phyloP scores from a whole-genome alignment of 768 basidiomycete genomes.

The Cyclocybe cylindracea region DNA sequence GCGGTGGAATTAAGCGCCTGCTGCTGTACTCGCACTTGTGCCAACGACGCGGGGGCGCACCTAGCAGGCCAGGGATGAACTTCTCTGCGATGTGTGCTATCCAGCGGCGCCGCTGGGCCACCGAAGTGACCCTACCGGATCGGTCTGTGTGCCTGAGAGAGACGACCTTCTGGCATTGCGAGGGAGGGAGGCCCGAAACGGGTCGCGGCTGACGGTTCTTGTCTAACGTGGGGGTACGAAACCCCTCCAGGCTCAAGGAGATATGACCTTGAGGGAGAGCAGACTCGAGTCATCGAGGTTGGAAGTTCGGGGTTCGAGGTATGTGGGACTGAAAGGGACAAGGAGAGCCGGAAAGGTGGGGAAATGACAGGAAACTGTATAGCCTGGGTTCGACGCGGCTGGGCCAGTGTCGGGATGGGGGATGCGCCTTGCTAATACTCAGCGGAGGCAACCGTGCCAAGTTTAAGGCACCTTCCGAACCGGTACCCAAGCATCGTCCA shows the following conservation, averaged over 20 bases:
- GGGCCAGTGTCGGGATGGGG: conserved; percentile 33
- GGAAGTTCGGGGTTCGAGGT: conserved; percentile 71
- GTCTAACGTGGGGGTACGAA: conserved; percentile 74
- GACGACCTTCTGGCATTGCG: conserved; percentile 17
- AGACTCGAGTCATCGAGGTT: conserved; percentile 76
- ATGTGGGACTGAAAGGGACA: conserved; percentile 59
- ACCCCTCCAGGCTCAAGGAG: conserved; percentile 61
- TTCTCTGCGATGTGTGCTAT: conserved; percentile 31
- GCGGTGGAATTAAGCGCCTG: conserved; percentile 29
- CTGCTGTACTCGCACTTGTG: conserved; percentile 23
- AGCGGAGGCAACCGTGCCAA: neutral
- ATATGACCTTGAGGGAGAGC: conserved; percentile 69
- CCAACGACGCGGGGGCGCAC: conserved; percentile 17
- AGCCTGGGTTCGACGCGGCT: conserved; percentile 47
- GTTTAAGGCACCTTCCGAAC: conserved; percentile 35
- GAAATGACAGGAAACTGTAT: conserved; percentile 66
- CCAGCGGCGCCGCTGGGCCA: conserved; percentile 8
- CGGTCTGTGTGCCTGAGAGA: conserved; percentile 16
- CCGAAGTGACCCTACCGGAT: conserved; percentile 19
- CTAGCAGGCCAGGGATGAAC: conserved; percentile 34
- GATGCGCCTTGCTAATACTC: conserved; percentile 20
- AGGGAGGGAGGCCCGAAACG: conserved; percentile 35
- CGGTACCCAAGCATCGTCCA: conserved; percentile 22
- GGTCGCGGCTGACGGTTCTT: conserved; percentile 65
- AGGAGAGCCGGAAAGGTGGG: conserved; percentile 70